These are phyloP conservation scores for Leucocoprinus sp. DNA, from an alignment of 768 basidiomycete genomes.

Conservation along the genomic window DNA sequence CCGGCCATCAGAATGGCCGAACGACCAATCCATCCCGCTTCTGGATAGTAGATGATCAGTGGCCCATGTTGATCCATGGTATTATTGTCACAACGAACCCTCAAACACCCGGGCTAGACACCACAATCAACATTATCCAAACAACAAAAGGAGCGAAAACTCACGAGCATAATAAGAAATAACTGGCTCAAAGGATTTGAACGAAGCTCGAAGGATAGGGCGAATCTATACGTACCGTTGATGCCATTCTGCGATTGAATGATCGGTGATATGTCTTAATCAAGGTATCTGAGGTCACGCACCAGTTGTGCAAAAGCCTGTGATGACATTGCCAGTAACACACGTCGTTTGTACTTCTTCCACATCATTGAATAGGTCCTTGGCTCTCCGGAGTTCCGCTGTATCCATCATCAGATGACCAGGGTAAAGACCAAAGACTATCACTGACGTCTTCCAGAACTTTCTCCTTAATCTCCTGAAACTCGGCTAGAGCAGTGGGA, in stretches of 20 bases:
- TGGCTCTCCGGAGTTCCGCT: conserved; percentile 72
- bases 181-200: conserved; percentile 36
- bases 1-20: conserved; percentile 95
- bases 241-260: conserved; percentile 69
- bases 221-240: conserved; percentile 51
- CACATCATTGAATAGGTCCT: conserved; percentile 79
- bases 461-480: conserved; percentile 80
- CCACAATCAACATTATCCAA: conserved; percentile 1
- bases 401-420: not conserved
- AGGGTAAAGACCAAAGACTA: not conserved
- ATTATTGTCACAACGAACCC: conserved; percentile 34
- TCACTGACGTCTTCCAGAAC: conserved; percentile 58
- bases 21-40: conserved; percentile 92
- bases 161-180: conserved; percentile 92
- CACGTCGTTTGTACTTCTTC: conserved; percentile 78
- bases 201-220: conserved; percentile 8
- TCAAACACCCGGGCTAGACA: conserved; percentile 79
- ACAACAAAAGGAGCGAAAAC: conserved; percentile 20
- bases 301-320: conserved; percentile 95
- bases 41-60: conserved; percentile 28
- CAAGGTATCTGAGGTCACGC: conserved; percentile 22
- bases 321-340: conserved; percentile 89
- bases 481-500: conserved; percentile 69
- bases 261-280: not conserved
- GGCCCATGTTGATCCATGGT: not conserved